Percentiles rank a stretch among this genome's conserved stretches.
These are phyloP conservation scores for Hygrophila difformis DNA, from an alignment of 257 asterid genomes.

Conservation along the genomic window DNA sequence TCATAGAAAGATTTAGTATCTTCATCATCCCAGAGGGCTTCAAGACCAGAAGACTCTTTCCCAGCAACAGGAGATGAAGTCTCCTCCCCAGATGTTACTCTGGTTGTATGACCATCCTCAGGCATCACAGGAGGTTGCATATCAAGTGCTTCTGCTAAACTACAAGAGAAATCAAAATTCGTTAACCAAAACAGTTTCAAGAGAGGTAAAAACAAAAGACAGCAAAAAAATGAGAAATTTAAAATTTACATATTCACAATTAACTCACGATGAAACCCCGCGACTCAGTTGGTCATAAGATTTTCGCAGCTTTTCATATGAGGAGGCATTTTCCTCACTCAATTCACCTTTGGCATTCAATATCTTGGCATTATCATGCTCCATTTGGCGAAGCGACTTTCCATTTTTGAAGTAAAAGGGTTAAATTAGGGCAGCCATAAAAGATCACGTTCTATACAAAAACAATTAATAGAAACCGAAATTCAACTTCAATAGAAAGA, in stretches of 20 bases:
- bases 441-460: conserved; percentile 5
- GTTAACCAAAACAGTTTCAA: conserved; percentile 11
- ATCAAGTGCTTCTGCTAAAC: conserved; percentile 97
- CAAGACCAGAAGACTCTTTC: conserved; percentile 70
- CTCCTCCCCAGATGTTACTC: conserved; percentile 90
- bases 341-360: conserved; percentile 96
- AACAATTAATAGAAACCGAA: conserved; percentile 14
- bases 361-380: conserved; percentile 90
- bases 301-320: conserved; percentile 91
- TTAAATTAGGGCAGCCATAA: conserved; percentile 7
- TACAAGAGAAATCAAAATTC: conserved; percentile 23
- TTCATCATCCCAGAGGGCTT: conserved; percentile 97
- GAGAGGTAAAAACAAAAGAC: conserved; percentile 7
- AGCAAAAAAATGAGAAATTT: not conserved
- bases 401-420: conserved; percentile 14
- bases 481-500: conserved; percentile 10
- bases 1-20: conserved; percentile 96
- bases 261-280: conserved; percentile 85
- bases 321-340: conserved; percentile 77
- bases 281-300: conserved; percentile 85
- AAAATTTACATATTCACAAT: conserved; percentile 13
- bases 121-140: conserved; percentile 98
- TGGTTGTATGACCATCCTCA: conserved; percentile 95
- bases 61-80: conserved; percentile 57
- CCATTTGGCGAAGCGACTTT: conserved; percentile 97